These are phyloP conservation scores for Citrus unshiu DNA, from an alignment of 345 rosid genomes.

Conservation along the genomic window DNA sequence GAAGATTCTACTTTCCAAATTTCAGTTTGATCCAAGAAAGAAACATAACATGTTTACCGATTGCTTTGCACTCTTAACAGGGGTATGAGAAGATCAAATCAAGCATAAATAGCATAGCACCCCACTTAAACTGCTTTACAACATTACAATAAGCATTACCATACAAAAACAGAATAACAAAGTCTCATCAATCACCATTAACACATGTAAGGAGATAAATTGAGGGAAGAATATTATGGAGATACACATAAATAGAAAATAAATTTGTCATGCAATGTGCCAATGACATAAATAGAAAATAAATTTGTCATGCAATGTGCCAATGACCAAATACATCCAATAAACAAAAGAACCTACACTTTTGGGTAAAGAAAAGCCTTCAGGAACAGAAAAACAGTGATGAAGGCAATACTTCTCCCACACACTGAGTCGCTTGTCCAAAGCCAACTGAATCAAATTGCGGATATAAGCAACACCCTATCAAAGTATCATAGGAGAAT, in stretches of 20 bases:
- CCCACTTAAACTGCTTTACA: background rate
- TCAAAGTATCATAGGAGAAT: background rate
- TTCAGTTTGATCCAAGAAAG: background rate
- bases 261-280: background rate
- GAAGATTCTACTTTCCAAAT: background rate
- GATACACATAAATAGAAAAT: no score
- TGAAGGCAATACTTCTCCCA: constrained; percentile 77
- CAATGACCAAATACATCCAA: background rate
- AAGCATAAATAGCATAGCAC: background rate
- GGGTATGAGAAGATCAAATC: background rate
- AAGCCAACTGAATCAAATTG: constrained; percentile 41
- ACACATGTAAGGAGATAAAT: no score
- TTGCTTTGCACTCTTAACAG: background rate
- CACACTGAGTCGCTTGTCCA: constrained; percentile 52
- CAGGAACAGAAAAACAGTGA: constrained; percentile 69
- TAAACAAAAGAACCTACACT: constrained; percentile 41
- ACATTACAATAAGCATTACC: background rate
- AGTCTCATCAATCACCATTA: background rate
- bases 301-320: background rate
- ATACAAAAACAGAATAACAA: background rate
- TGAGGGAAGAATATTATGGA: no score
- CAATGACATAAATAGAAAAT: background rate
- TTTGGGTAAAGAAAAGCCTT: constrained; percentile 53
- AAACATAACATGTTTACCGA: background rate
- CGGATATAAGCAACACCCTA: constrained; percentile 65